phyloP scores from a whole-genome alignment of 441 rosid genomes.

The Jatropha multifida region DNA sequence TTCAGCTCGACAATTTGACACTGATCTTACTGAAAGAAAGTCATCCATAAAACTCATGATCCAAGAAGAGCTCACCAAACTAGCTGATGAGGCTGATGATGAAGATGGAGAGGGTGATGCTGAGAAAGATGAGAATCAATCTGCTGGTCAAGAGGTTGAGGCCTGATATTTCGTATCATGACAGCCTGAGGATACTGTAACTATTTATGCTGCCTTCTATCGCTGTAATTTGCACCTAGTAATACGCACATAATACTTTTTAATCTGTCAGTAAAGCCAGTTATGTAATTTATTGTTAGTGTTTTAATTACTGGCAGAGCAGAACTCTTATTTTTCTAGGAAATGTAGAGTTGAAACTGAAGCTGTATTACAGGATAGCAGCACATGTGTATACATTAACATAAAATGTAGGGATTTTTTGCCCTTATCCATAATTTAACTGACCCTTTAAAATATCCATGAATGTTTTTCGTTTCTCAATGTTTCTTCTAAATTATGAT shows the following conservation, averaged over 20 bases:
- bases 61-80: conserved; percentile 88
- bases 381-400: conserved; percentile 34
- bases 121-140: conserved; percentile 47
- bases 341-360: conserved; percentile 26
- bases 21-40: conserved; percentile 60
- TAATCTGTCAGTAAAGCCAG: conserved; percentile 28
- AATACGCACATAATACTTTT: conserved; percentile 24
- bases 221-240: conserved; percentile 2
- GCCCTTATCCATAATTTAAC: background rate
- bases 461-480: too few relatives aligned
- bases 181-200: conserved; percentile 29
- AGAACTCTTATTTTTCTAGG: conserved; percentile 27
- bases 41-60: conserved; percentile 75
- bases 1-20: conserved; percentile 55
- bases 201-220: conserved; percentile 11
- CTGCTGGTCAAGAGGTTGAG: conserved; percentile 46
- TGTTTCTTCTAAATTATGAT: too few relatives aligned
- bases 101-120: conserved; percentile 67
- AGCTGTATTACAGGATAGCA: conserved; percentile 24
- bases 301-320: conserved; percentile 27
- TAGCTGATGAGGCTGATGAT: conserved; percentile 77
- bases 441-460: too few relatives aligned
- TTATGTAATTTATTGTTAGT: conserved; percentile 36
- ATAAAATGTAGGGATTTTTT: conserved; percentile 32
- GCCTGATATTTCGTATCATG: conserved; percentile 39